A percentile compares a stretch with the other conserved stretches of the same genome.
phyloP scores from a whole-genome alignment of 208 protist species.

The Herpetomonas samuelpessoai region DNA sequence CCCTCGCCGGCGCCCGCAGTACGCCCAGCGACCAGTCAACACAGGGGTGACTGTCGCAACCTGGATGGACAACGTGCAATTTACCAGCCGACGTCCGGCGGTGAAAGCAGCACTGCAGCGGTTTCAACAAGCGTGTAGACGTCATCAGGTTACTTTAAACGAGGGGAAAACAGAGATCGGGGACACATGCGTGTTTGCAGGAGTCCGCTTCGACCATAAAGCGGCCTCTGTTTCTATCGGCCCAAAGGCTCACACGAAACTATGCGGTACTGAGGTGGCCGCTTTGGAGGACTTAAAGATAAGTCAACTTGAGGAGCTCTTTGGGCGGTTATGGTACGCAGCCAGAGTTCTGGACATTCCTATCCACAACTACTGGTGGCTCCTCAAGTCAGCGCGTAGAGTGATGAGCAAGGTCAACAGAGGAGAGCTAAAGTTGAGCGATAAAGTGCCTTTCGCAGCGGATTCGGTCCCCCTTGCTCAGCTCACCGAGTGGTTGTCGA shows the following conservation, averaged over 20 bases:
- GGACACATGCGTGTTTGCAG: not conserved
- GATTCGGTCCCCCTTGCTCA: not conserved
- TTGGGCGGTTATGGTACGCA: not conserved
- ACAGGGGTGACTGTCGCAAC: not conserved
- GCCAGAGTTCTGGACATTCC: not conserved
- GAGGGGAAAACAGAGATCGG: not conserved
- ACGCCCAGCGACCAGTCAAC: not conserved
- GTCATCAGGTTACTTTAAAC: not conserved
- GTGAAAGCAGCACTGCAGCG: not conserved
- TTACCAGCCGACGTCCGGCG: not conserved
- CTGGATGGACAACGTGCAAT: slow-evolving; percentile 5
- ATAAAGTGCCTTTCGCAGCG: not conserved
- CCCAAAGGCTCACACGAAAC: no score
- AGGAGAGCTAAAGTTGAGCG: no score
- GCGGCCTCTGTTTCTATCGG: not conserved
- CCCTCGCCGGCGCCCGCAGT: not conserved
- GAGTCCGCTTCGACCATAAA: not conserved
- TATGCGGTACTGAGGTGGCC: not conserved
- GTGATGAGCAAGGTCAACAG: not conserved
- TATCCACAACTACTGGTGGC: not conserved
- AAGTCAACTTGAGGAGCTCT: not conserved
- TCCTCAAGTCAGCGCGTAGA: not conserved
- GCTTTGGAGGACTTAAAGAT: not conserved
- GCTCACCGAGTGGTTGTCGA: not conserved
- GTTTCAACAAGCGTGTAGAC: not conserved